Percentiles rank a stretch among this genome's conserved stretches.
Conservation (phyloP, 2,329 filamentous ascomycete genomes). For the Alternaria sp. region DNA sequence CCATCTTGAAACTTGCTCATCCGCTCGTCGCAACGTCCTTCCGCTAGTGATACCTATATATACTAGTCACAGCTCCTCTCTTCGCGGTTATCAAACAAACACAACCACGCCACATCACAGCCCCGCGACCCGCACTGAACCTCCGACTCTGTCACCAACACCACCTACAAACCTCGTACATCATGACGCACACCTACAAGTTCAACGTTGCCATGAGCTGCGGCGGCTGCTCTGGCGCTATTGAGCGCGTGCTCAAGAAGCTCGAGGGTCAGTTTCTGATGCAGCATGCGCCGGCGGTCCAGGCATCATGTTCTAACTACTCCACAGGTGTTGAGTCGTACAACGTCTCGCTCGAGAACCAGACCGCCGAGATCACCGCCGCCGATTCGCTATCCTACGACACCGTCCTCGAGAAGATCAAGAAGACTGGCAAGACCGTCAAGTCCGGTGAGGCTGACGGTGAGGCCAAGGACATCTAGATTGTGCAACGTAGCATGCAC, state of each 20-base stretch:
- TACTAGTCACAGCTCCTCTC: conserved; percentile 5
- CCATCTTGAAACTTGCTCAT: conserved; percentile 44
- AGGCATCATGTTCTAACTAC: conserved; percentile 12
- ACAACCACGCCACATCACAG: conserved; percentile 3
- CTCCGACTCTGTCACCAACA: background rate
- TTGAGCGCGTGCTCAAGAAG: conserved; percentile 91
- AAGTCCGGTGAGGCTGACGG: conserved; percentile 78
- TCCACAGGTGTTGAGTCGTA: conserved; percentile 80
- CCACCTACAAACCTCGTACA: conserved; percentile 29
- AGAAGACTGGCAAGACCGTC: conserved; percentile 94
- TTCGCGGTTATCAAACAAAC: conserved; percentile 1
- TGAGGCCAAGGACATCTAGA: conserved; percentile 36
- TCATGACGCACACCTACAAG: conserved; percentile 86
- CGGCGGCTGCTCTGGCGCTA: conserved; percentile 92
- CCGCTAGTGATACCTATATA: conserved; percentile 23
- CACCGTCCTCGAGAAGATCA: conserved; percentile 83
- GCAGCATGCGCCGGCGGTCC: background rate
- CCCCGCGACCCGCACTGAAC: conserved; percentile 11
- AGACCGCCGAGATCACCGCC: conserved; percentile 80
- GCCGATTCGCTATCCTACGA: conserved; percentile 74
- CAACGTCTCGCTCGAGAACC: conserved; percentile 85
- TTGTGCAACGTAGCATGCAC: background rate
- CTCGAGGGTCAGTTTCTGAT: conserved; percentile 71
- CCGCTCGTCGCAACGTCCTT: conserved; percentile 14
- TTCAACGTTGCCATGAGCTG: conserved; percentile 96